Evolutionary conservation across 768 basidiomycete genomes (phyloP), one percentile per base, ranked within the genome.

Genomic region (Suillus bovinus): DNA sequence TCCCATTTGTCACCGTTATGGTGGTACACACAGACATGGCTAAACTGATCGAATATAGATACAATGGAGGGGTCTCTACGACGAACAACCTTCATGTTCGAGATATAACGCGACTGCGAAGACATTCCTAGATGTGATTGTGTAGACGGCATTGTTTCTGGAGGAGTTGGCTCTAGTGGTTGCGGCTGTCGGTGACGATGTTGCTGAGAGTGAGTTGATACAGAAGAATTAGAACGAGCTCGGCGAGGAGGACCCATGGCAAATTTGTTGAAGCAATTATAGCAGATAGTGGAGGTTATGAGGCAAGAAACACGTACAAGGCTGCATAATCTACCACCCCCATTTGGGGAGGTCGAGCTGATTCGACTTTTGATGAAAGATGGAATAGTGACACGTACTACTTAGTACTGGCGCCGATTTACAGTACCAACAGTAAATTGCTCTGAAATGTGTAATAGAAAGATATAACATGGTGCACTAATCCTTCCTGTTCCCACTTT

Each of bases 21-120:
- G 70, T 89, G 86, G 68, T 93, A 92, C 59, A 92, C 79, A 77
- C 91, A 91, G 60, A 92, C 91, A 77, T 93, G 90, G 68, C 88
- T 90, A 80, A 93, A 93, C 69, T 93, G 90, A 77, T 94, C 92
- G 67, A 93, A 86, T 68, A 94, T 91, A 36, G 87, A 86, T 59
- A 82, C 77, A 67, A 94, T 93, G 38, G 89, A 85, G 14, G 91
- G 86, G 70, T 94, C 92, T 69, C 90, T 82, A 64, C 89, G 83
- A 55, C 88, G 84, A 29, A 94, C 80, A 61, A 91, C 90, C 70
- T 86, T 91, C 77, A 94, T 84, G 78, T 94, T 94, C 74, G 85
- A 84, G 66, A 84, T 76, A 73, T 93, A 92, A 71, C 88, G 76
- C 34, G 86, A 83, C 9, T 82, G 81, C 14, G 86, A 80, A 5